A percentile compares a stretch with the other conserved stretches of the same genome.
These are phyloP conservation scores for Cladosporium austrohemisphaericum DNA, from an alignment of 2,329 filamentous ascomycete genomes.

Conservation along the genomic window DNA sequence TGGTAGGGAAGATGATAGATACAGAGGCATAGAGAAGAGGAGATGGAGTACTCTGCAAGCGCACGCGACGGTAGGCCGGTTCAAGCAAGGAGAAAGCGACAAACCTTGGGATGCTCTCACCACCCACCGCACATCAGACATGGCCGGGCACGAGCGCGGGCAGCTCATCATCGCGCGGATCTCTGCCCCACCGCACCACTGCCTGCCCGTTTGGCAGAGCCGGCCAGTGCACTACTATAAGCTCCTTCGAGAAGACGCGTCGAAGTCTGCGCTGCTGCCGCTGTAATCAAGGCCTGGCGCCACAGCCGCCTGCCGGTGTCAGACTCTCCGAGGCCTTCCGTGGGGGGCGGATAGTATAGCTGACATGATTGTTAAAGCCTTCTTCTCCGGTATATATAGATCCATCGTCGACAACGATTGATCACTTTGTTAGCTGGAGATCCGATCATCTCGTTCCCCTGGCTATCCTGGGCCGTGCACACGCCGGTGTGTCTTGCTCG, in stretches of 20 bases:
- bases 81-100: constrained; percentile 12
- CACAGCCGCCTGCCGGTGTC: constrained; percentile 9
- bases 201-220: neutral
- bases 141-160: constrained; percentile 13
- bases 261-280: constrained; percentile 2
- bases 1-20: neutral
- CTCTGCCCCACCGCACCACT: constrained; percentile 3
- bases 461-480: neutral
- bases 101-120: constrained; percentile 3
- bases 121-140: constrained; percentile 6
- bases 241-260: constrained; percentile 13
- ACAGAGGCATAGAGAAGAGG: neutral
- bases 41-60: constrained; percentile 7
- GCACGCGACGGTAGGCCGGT: constrained; percentile 11
- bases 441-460: neutral
- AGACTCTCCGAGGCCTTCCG: no score
- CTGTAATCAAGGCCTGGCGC: neutral
- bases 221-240: no score
- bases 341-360: no score
- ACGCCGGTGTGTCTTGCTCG: neutral
- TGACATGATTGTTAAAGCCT: constrained; percentile 3
- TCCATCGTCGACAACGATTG: constrained; percentile 3
- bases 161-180: constrained; percentile 15
- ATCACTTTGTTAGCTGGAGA: neutral
- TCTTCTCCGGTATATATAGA: no score